Conservation (phyloP, 371 early-diverging fungal genomes). For the Mucor saturninus region DNA sequence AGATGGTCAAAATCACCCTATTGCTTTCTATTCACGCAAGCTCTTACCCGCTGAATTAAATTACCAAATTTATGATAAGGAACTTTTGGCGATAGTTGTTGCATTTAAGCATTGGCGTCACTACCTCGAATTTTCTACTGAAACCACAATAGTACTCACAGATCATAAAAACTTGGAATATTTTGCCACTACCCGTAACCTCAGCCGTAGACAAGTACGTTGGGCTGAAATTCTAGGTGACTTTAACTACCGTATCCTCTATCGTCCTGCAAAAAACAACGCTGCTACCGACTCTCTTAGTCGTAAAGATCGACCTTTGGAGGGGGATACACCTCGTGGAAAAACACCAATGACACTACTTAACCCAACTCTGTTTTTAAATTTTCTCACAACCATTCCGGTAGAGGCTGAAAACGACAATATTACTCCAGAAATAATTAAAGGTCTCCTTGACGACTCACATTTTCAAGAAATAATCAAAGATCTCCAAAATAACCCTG, state of each 20-base stretch:
- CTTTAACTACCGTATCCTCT: constrained; percentile 36
- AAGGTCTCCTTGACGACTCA: neutral
- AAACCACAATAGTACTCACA: constrained; percentile 36
- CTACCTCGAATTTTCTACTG: constrained; percentile 39
- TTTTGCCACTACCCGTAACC: constrained; percentile 29
- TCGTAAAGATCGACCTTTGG: constrained; percentile 2
- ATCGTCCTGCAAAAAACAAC: constrained; percentile 42
- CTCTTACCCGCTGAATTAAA: constrained; percentile 39
- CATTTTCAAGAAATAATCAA: neutral
- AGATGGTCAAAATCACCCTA: constrained; percentile 34
- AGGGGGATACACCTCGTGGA: neutral
- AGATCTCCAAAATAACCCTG: neutral
- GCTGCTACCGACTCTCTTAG: constrained; percentile 53
- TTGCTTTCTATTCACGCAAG: constrained; percentile 46
- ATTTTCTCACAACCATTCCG: neutral
- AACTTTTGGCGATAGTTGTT: constrained; percentile 51
- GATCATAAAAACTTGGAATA: constrained; percentile 58
- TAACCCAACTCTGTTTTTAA: neutral
- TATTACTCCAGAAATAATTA: neutral
- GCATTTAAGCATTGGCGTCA: constrained; percentile 48
- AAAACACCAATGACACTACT: neutral
- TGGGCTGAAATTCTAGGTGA: constrained; percentile 36
- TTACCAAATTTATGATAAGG: constrained; percentile 38
- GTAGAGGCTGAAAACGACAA: neutral
- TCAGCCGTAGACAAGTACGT: constrained; percentile 43